Conservation (phyloP, 805 yeast genomes). For the Nakazawaea molendinolei region DNA sequence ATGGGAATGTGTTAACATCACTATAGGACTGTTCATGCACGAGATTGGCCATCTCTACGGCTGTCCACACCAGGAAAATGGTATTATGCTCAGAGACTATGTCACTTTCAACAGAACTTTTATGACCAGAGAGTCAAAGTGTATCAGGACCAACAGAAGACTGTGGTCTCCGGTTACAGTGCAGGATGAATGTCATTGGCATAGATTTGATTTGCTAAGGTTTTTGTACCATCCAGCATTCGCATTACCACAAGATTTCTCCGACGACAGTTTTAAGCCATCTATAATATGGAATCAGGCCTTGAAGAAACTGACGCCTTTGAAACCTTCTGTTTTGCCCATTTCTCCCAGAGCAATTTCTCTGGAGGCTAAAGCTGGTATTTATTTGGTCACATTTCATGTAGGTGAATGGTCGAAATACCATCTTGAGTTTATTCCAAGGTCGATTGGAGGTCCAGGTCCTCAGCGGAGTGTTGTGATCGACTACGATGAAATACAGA, state of each 20-base stretch:
- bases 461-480: conserved; percentile 47
- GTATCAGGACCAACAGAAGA: conserved; percentile 42
- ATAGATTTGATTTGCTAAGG: conserved; percentile 70
- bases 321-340: conserved; percentile 38
- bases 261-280: conserved; percentile 34
- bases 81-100: conserved; percentile 89
- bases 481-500: conserved; percentile 38
- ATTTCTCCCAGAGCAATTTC: neutral
- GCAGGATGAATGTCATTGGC: conserved; percentile 79
- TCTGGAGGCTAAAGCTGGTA: conserved; percentile 44
- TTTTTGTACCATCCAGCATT: conserved; percentile 80
- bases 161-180: conserved; percentile 46
- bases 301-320: conserved; percentile 16
- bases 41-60: conserved; percentile 91
- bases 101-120: conserved; percentile 75
- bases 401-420: conserved; percentile 54
- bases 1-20: conserved; percentile 85
- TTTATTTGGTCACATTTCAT: conserved; percentile 67
- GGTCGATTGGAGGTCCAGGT: conserved; percentile 51
- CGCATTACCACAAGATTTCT: conserved; percentile 56
- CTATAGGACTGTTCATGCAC: conserved; percentile 92
- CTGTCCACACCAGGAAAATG: conserved; percentile 85
- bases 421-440: conserved; percentile 56
- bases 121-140: conserved; percentile 58
- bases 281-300: conserved; percentile 15